Evolutionary conservation across 768 basidiomycete species (phyloP).

Genomic region (Rubroboletus pulcherrimus): DNA sequence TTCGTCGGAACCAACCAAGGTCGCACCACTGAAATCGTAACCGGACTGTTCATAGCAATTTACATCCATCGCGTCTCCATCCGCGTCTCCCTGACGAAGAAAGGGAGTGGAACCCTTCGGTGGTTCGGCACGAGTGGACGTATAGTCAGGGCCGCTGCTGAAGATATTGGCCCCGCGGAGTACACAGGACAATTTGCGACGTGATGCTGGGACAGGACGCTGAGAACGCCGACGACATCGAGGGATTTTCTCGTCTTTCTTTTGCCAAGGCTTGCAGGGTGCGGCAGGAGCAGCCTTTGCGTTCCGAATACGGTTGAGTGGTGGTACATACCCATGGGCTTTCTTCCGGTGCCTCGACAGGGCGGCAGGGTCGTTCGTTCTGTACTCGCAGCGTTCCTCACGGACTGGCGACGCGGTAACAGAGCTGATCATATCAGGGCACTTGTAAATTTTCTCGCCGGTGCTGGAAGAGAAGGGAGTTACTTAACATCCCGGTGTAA

Average conservation of each 20-base stretch:
- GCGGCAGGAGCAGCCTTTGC: background rate
- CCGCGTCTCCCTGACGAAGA: background rate
- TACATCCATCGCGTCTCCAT: background rate
- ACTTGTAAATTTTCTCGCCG: constrained; percentile 17
- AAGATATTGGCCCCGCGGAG: background rate
- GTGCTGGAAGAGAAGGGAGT: constrained; percentile 12
- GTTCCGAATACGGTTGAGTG: background rate
- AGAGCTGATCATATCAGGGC: constrained; percentile 8
- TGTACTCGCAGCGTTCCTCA: constrained; percentile 15
- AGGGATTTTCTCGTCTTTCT: background rate
- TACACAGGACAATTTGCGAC: background rate
- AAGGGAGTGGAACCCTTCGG: background rate
- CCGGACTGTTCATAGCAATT: background rate
- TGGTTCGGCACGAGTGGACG: background rate
- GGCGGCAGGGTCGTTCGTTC: constrained; percentile 25
- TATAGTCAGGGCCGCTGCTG: background rate
- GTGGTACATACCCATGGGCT: constrained; percentile 21
- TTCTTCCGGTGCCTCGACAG: constrained; percentile 25
- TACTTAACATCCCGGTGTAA: background rate
- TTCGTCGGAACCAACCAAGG: background rate
- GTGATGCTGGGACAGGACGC: background rate
- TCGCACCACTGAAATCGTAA: background rate
- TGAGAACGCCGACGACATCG: background rate
- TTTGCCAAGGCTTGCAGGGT: background rate
- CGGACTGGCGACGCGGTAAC: background rate